Conservation (phyloP, 495 filamentous ascomycete genomes). For the Hypoxylon intermedium region DNA sequence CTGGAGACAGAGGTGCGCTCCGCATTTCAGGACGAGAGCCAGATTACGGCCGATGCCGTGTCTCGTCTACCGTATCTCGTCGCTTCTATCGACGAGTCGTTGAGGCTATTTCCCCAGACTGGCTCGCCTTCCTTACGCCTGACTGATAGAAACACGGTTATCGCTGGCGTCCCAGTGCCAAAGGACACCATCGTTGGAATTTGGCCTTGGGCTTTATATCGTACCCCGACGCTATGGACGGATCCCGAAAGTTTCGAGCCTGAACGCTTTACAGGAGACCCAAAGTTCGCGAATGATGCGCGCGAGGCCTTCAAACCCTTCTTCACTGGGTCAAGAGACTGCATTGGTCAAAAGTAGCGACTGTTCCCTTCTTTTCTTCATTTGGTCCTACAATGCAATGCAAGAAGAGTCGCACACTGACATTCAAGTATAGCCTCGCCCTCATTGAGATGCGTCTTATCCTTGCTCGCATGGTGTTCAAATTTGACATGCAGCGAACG, state of each 20-base stretch:
- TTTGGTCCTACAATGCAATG: background rate
- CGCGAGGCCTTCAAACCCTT: conserved; percentile 26
- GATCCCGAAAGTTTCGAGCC: conserved; percentile 7
- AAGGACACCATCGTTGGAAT: conserved; percentile 31
- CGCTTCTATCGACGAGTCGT: conserved; percentile 60
- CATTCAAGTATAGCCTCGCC: conserved; percentile 3
- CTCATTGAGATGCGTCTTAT: conserved; percentile 30
- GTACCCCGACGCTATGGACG: conserved; percentile 16
- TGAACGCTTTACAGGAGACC: conserved; percentile 5
- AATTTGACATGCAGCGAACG: conserved; percentile 15
- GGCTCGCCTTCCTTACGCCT: conserved; percentile 50
- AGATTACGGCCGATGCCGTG: conserved; percentile 50
- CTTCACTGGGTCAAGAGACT: conserved; percentile 26
- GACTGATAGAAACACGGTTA: conserved; percentile 48
- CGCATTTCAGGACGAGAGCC: conserved; percentile 48
- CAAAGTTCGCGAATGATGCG: conserved; percentile 11
- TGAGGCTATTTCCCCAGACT: conserved; percentile 61
- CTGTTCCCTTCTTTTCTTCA: background rate
- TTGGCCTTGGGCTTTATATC: conserved; percentile 23
- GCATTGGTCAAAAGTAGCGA: conserved; percentile 25
- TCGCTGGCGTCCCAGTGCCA: conserved; percentile 54
- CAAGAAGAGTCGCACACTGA: background rate
- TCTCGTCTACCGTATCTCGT: conserved; percentile 54
- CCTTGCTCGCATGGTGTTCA: conserved; percentile 23
- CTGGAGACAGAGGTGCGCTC: conserved; percentile 55